Evolutionary conservation across 2,329 filamentous ascomycete genomes (phyloP).

Genomic region (Pseudogymnoascus verrucosus): DNA sequence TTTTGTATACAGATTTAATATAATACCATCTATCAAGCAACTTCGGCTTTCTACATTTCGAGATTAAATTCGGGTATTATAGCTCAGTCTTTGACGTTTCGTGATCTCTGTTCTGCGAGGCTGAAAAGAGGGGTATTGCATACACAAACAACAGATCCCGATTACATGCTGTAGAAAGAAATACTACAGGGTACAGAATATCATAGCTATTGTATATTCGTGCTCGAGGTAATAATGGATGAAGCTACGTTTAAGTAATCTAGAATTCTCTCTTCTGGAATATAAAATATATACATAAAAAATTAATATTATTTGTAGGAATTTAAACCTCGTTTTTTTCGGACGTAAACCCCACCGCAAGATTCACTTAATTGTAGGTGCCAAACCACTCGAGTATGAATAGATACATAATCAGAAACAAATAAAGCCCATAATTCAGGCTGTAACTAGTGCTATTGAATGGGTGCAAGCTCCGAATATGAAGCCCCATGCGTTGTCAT

Average conservation of each 20-base stretch:
- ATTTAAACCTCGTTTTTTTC: neutral
- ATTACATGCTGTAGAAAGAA: neutral
- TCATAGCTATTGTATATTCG: neutral
- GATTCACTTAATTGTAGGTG: neutral
- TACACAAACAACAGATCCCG: neutral
- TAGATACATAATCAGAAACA: neutral
- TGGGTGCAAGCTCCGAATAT: neutral
- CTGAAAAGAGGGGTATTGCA: neutral
- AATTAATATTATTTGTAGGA: neutral
- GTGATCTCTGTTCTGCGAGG: neutral
- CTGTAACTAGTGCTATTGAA: neutral
- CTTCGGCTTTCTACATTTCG: neutral
- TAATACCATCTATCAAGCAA: neutral
- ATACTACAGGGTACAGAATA: neutral
- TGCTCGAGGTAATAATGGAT: neutral
- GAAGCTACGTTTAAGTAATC: neutral
- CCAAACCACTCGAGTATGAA: neutral
- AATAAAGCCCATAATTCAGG: neutral
- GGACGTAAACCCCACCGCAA: neutral
- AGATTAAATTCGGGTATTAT: neutral
- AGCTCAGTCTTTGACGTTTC: neutral
- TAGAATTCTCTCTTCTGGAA: neutral
- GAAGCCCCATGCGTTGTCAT: slow-evolving; percentile 5
- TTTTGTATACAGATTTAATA: neutral
- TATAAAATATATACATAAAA: neutral